Evolutionary conservation across 352 stramenopile species (phyloP).

Genomic region (Phytopythium helicoides): DNA sequence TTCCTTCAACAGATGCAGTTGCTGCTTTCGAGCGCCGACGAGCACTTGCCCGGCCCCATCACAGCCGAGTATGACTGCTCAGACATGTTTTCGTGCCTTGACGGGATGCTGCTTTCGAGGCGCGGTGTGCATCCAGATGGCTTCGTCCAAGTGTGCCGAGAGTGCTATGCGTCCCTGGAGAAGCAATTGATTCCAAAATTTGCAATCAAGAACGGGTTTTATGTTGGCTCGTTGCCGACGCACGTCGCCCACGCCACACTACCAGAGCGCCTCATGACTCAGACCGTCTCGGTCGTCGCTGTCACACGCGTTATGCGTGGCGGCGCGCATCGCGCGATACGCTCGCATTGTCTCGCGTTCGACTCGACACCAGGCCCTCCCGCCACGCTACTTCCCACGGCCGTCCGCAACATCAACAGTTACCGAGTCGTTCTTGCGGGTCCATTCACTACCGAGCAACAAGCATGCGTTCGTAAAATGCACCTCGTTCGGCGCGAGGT

Average conservation of each 20-base stretch:
- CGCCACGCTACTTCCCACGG: constrained; percentile 12
- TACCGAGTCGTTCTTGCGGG: constrained; percentile 20
- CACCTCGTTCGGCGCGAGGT: background rate
- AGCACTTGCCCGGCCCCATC: background rate
- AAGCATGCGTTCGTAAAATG: constrained; percentile 11
- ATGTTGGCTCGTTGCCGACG: background rate
- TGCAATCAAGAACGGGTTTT: constrained; percentile 26
- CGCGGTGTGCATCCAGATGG: background rate
- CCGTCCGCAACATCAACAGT: constrained; percentile 4
- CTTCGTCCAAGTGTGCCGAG: constrained; percentile 1
- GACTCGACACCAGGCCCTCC: constrained; percentile 13
- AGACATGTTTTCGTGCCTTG: background rate
- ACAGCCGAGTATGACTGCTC: constrained; percentile 5
- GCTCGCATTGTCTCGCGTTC: constrained; percentile 20
- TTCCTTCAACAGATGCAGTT: background rate
- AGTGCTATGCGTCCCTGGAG: constrained; percentile 3
- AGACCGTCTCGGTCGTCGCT: constrained; percentile 14
- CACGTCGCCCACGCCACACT: background rate
- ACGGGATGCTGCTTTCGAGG: constrained; percentile 8
- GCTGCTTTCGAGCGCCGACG: background rate
- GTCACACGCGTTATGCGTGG: constrained; percentile 17
- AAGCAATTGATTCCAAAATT: constrained; percentile 11
- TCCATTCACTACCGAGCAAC: constrained; percentile 13
- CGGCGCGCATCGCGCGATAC: constrained; percentile 9
- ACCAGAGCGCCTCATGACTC: constrained; percentile 9